These are phyloP conservation scores for Capsella rubella DNA, from an alignment of 441 rosid genomes.

Conservation along the genomic window DNA sequence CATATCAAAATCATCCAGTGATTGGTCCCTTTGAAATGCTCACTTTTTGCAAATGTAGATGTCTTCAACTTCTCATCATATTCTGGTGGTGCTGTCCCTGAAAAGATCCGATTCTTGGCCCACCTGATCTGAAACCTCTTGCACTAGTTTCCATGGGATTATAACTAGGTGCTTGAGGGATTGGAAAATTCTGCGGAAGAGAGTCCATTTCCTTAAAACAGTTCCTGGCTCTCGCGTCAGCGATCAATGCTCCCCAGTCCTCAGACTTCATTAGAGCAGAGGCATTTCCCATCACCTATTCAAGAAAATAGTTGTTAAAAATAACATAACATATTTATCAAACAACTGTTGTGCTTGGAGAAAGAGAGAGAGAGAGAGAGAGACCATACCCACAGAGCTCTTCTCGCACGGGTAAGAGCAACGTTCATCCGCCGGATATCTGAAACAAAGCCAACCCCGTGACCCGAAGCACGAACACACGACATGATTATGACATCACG, in stretches of 20 bases:
- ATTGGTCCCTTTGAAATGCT: not conserved
- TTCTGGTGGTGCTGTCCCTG: constrained; percentile 59
- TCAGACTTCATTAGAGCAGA: constrained; percentile 75
- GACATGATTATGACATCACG: constrained; percentile 99
- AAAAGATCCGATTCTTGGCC: constrained; percentile 63
- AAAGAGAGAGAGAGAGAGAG: not conserved
- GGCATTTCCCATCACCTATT: constrained; percentile 91
- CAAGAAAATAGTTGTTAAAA: not conserved
- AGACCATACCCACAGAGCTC: constrained; percentile 85
- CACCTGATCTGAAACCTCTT: constrained; percentile 62
- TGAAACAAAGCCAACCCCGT: constrained; percentile 97
- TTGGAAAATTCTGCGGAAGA: constrained; percentile 63
- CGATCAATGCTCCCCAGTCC: constrained; percentile 85
- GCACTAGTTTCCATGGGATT: constrained; percentile 53
- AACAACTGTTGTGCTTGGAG: no score
- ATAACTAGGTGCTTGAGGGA: constrained; percentile 50
- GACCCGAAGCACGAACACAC: constrained; percentile 93
- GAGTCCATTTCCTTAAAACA: constrained; percentile 86
- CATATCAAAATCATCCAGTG: constrained; percentile 47
- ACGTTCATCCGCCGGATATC: constrained; percentile 98
- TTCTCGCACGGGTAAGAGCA: constrained; percentile 96
- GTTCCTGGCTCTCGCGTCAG: constrained; percentile 78
- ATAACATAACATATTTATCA: constrained; percentile 7
- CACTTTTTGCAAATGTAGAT: constrained; percentile 7
- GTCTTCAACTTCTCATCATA: constrained; percentile 59